phyloP scores from a whole-genome alignment of 352 stramenopile genomes.

The Pythium sp. region DNA sequence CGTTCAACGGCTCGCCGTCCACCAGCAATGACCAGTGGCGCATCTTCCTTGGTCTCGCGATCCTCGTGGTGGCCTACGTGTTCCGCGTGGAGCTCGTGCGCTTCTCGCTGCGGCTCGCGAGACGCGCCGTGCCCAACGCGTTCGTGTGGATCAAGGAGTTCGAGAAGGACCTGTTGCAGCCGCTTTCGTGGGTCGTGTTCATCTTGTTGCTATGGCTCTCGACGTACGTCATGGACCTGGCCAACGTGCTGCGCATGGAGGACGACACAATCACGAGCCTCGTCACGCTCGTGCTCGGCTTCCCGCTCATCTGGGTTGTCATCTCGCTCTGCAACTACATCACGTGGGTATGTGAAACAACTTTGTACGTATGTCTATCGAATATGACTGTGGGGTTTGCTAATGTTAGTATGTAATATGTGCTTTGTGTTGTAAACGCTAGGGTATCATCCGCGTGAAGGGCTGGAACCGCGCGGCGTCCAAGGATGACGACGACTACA shows the following conservation, averaged over 20 bases:
- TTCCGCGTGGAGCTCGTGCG: constrained; percentile 77
- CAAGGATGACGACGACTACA: constrained; percentile 83
- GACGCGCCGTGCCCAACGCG: constrained; percentile 53
- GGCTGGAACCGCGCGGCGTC: constrained; percentile 70
- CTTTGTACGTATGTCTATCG: background rate
- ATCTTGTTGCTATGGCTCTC: constrained; percentile 70
- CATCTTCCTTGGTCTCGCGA: constrained; percentile 67
- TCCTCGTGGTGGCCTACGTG: constrained; percentile 65
- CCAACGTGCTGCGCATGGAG: constrained; percentile 40
- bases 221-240: constrained; percentile 64
- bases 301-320: constrained; percentile 79
- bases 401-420: background rate
- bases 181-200: constrained; percentile 82
- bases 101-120: constrained; percentile 63
- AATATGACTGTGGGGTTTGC: background rate
- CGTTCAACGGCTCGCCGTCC: background rate
- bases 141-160: constrained; percentile 83
- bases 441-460: constrained; percentile 78
- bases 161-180: constrained; percentile 73
- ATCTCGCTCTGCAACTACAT: constrained; percentile 83
- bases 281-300: constrained; percentile 58
- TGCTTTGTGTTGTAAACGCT: background rate
- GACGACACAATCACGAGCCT: constrained; percentile 42
- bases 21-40: constrained; percentile 68
- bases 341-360: constrained; percentile 42